These are phyloP conservation scores for Lachnellula hyalina DNA, from an alignment of 2,329 filamentous ascomycete species.

Conservation along the genomic window DNA sequence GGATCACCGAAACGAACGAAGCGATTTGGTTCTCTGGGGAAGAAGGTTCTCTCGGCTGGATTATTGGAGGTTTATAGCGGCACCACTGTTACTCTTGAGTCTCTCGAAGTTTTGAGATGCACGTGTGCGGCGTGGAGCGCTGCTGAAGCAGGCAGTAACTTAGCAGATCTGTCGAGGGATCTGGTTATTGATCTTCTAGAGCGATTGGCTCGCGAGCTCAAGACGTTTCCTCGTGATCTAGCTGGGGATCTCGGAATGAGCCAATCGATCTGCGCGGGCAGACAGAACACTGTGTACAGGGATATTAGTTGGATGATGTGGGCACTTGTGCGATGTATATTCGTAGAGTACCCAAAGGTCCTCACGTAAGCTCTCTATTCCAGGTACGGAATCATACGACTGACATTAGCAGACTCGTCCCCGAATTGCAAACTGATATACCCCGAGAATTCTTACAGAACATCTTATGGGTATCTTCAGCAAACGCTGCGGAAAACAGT, in stretches of 20 bases:
- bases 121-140: constrained; percentile 23
- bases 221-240: constrained; percentile 7
- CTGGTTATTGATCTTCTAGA: constrained; percentile 16
- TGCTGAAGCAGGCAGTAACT: constrained; percentile 10
- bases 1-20: constrained; percentile 1
- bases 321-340: constrained; percentile 20
- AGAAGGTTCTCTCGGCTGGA: background rate
- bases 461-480: constrained; percentile 27
- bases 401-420: constrained; percentile 18
- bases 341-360: constrained; percentile 25
- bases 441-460: constrained; percentile 21
- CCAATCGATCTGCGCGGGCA: constrained; percentile 3
- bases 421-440: constrained; percentile 9
- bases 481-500: constrained; percentile 1
- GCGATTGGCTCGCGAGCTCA: constrained; percentile 12
- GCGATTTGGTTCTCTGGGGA: constrained; percentile 17
- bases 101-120: constrained; percentile 22
- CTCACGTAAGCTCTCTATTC: constrained; percentile 19
- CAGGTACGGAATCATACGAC: background rate
- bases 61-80: background rate
- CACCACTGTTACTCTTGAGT: constrained; percentile 13
- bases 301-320: constrained; percentile 20
- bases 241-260: constrained; percentile 1
- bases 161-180: constrained; percentile 9
- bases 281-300: constrained; percentile 10